Evolutionary conservation across 106 monocot species (phyloP), one percentile per base, ranked within the genome.

Genomic region (Triglochin maritima): DNA sequence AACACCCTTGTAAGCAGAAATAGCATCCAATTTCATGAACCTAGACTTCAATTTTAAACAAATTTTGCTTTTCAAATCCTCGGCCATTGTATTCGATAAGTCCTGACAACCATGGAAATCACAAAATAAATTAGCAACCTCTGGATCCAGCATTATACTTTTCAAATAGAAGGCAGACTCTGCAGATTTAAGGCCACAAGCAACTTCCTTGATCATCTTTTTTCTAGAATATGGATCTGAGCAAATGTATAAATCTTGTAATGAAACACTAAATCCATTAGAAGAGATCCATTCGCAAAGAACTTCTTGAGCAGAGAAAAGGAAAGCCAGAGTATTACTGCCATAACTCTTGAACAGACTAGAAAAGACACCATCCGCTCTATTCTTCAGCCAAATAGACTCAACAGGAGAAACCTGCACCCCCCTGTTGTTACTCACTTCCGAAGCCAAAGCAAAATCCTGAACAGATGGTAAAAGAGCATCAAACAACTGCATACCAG

Each of bases 251-350:
- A 96, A 41, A 86, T 96, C 95, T 62, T 64, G 52, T 60, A 96
- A 76, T 46, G 85, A 81, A 63, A 96, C 90, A 69, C 78, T 88
- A 57, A 96, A 79, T 3, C 90, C 95, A 48, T 83, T 79, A 50
- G 76, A 71, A 12, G 90, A 82, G 56, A 96, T 67, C 69, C 82
- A 96, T 69, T 96, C 90, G 62, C 87, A 90, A 15, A 96, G 78
- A 61, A 79, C 63, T 63, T 96, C 83, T 46, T 90, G 87, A 0
- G 77, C 74, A 46, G 74, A 68, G 59, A 62, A 82, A 11, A 96
- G 85, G 67, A 78, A 75, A 43, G 88, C 76, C 17, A 90, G 80
- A 64, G 83, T 81, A 54, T 70, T 83, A 9, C 71, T 78, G 10
- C 86, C 83, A 76, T 76, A 81, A 53, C 41, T 59, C 66, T 72